These are phyloP conservation scores for Jaltomata sinuosa DNA, from an alignment of 257 asterid species.

Conservation along the genomic window DNA sequence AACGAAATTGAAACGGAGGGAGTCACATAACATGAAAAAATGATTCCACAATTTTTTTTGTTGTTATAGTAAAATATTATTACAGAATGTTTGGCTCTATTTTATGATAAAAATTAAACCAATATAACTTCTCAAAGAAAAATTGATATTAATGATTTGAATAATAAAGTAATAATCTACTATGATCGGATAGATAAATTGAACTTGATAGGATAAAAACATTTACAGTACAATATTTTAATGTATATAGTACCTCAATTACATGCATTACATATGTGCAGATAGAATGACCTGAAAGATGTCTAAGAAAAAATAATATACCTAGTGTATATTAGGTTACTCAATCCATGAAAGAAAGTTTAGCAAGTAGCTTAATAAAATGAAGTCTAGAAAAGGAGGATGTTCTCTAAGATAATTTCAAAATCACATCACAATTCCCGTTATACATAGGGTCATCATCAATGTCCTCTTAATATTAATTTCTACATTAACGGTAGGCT, in stretches of 20 bases:
- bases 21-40: too few species aligned
- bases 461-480: not conserved
- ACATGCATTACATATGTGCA: not conserved
- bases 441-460: not conserved
- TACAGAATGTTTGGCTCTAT: too few species aligned
- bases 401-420: not conserved
- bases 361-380: not conserved
- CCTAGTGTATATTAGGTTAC: not conserved
- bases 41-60: too few species aligned
- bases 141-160: not conserved
- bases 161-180: not conserved
- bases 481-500: not conserved
- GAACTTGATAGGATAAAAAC: not conserved
- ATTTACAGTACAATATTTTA: not conserved
- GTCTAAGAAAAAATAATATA: not conserved
- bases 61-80: too few species aligned
- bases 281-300: not conserved
- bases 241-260: not conserved
- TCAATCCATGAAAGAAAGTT: not conserved
- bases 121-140: not conserved
- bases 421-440: not conserved
- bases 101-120: not conserved
- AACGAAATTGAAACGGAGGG: too few species aligned
- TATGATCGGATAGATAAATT: not conserved
- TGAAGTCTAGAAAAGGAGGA: not conserved